Evolutionary conservation across 2,329 filamentous ascomycete genomes (phyloP).

Genomic region (Lasiodiplodia theobromae): DNA sequence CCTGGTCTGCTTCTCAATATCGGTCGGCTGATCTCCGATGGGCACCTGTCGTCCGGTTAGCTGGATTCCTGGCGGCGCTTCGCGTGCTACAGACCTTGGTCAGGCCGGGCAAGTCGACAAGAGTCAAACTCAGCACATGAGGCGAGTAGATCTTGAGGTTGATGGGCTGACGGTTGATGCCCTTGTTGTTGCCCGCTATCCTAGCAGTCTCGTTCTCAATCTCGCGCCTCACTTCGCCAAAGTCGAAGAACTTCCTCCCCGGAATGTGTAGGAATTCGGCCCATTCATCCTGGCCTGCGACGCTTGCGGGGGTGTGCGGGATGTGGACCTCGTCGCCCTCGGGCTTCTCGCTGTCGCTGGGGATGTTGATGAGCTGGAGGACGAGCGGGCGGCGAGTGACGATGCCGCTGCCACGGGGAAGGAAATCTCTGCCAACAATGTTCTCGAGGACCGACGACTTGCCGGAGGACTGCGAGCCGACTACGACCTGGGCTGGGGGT

Average conservation of each 20-base stretch:
- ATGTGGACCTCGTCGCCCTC: constrained; percentile 70
- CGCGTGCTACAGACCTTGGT: constrained; percentile 73
- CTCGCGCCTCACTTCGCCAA: constrained; percentile 90
- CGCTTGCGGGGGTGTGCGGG: constrained; percentile 79
- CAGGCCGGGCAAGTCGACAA: constrained; percentile 93
- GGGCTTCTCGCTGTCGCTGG: constrained; percentile 72
- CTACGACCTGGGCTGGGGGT: constrained; percentile 75
- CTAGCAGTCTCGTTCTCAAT: constrained; percentile 96
- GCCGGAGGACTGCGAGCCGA: constrained; percentile 96
- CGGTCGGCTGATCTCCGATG: constrained; percentile 94
- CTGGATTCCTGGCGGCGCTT: constrained; percentile 27
- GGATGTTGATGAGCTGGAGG: constrained; percentile 97
- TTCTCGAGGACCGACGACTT: constrained; percentile 99
- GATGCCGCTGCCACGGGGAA: constrained; percentile 95
- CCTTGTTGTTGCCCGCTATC: constrained; percentile 96
- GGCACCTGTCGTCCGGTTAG: constrained; percentile 69
- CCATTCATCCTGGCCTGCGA: constrained; percentile 76
- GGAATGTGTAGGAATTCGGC: constrained; percentile 97
- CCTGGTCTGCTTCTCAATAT: constrained; percentile 98
- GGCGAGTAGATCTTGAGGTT: constrained; percentile 99
- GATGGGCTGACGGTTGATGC: constrained; percentile 96
- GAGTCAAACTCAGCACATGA: constrained; percentile 91
- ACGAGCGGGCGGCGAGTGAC: constrained; percentile 94
- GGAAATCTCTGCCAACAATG: constrained; percentile 96
- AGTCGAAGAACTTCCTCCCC: constrained; percentile 87